Evolutionary conservation across 2,329 filamentous ascomycete species (phyloP), one percentile per base, ranked within the genome.

Genomic region (Aspergillaceae sp.): DNA sequence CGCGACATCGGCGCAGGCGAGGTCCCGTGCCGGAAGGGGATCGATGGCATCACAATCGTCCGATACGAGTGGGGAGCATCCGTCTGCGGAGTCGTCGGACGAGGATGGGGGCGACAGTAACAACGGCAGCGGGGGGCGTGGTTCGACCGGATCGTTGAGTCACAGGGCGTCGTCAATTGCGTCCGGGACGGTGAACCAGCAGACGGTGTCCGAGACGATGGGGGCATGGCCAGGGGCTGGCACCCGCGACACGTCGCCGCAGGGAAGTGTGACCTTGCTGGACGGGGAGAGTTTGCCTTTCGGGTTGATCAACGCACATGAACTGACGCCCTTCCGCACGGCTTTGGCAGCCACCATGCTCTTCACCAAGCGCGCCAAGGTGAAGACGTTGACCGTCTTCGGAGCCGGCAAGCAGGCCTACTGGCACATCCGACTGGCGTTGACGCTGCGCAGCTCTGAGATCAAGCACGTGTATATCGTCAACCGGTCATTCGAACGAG

Each of bases 351-450:
- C 71, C 4, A 76, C 77, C 8, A 78, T 83, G 47, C 71, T 84
- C 54, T 73, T 84, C 11, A 79, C 79, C 59, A 76, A 66, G 57
- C 86, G 91, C 46, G 73, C 77, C 46, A 77, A 77, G 29, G 83
- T 94, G 37, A 82, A 84, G 60, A 87, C 83, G 9, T 62, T 96
- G 7, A 83, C 84, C 9, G 84, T 94, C 44, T 97, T 96, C 63
- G 91, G 91, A 27, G 83, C 85, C 32, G 91, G 91, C 40, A 82
- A 84, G 56, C 90, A 96, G 70, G 91, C 91, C 8, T 94, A 91
- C 71, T 97, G 90, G 90, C 91, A 96, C 63, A 80, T 94, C 38
- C 83, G 89, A 1, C 77, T 97, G 4, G 84, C 90, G 0, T 75
- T 97, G 52, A 75, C 92, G 42, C 59, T 74, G 29, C 84, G 78